These are phyloP conservation scores for Musa acuminata DNA, from an alignment of 176 grass and related monocot species.

Conservation along the genomic window DNA sequence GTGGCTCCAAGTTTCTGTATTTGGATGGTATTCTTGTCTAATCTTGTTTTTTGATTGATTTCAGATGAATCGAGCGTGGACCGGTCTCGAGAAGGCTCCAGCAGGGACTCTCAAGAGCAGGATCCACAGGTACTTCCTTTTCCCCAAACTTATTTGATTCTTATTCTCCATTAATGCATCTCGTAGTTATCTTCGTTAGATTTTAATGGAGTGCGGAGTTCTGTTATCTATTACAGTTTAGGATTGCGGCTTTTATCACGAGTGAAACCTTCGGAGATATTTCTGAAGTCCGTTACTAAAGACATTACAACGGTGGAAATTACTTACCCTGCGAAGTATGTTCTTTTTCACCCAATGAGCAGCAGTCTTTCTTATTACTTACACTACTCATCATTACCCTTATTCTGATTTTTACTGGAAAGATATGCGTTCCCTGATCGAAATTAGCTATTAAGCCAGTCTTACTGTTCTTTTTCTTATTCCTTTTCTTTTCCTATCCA, in stretches of 20 bases:
- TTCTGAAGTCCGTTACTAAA: constrained; percentile 78
- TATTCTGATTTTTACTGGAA: not conserved
- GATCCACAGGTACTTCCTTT: constrained; percentile 47
- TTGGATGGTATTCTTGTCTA: not conserved
- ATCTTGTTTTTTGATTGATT: not conserved
- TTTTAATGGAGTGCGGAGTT: not conserved
- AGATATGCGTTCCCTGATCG: not conserved
- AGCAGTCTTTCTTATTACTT: not conserved
- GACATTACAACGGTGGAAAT: constrained; percentile 65
- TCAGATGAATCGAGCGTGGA: constrained; percentile 86
- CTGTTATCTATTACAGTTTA: constrained; percentile 33
- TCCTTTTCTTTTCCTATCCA: not conserved
- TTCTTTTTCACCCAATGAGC: not conserved
- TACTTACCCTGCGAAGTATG: constrained; percentile 61
- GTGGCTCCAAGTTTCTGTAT: constrained; percentile 9
- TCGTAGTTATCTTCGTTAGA: not conserved
- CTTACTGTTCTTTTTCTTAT: not conserved
- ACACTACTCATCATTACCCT: no score
- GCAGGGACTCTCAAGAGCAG: constrained; percentile 71
- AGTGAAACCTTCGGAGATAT: constrained; percentile 74
- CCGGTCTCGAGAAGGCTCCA: constrained; percentile 62
- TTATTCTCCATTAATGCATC: not conserved
- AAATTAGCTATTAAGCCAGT: not conserved
- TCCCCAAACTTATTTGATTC: not conserved
- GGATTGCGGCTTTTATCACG: constrained; percentile 71